Conservation (phyloP, 148 eudicot species). For the Chenopodium berlandieri region DNA sequence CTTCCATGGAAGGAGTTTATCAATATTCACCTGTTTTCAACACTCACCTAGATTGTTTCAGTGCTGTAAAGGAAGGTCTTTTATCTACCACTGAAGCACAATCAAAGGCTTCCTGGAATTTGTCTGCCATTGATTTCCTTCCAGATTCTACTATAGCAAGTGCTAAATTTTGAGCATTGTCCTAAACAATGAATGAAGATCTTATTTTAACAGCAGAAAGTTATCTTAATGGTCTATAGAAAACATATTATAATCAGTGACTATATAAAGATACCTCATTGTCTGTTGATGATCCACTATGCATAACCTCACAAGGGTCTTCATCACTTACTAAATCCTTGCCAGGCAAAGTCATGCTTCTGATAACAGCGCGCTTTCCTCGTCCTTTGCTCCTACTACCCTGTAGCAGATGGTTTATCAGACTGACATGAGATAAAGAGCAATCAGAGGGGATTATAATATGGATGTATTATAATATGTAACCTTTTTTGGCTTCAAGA, state of each 20-base stretch:
- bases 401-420: slow-evolving; percentile 27
- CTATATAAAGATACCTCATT: slow-evolving; percentile 44
- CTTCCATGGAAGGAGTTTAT: neutral
- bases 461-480: no score
- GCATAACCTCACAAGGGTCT: slow-evolving; percentile 44
- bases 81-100: slow-evolving; percentile 38
- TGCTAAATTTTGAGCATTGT: slow-evolving; percentile 32
- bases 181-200: slow-evolving; percentile 33
- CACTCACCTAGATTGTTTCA: slow-evolving; percentile 50
- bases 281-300: slow-evolving; percentile 51
- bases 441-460: neutral
- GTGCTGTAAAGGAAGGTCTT: slow-evolving; percentile 30
- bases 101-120: slow-evolving; percentile 77
- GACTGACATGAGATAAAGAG: neutral
- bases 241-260: neutral
- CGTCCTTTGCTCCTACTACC: slow-evolving; percentile 32
- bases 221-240: neutral
- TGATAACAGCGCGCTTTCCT: slow-evolving; percentile 22
- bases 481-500: slow-evolving; percentile 39
- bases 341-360: slow-evolving; percentile 29
- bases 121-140: slow-evolving; percentile 70
- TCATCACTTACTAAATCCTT: slow-evolving; percentile 32
- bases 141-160: slow-evolving; percentile 29
- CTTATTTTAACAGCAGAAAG: neutral
- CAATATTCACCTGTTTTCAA: slow-evolving; percentile 11